Evolutionary conservation across 306 rosid genomes (phyloP), one percentile per base, ranked within the genome.

Genomic region (Quercus agrifolia): DNA sequence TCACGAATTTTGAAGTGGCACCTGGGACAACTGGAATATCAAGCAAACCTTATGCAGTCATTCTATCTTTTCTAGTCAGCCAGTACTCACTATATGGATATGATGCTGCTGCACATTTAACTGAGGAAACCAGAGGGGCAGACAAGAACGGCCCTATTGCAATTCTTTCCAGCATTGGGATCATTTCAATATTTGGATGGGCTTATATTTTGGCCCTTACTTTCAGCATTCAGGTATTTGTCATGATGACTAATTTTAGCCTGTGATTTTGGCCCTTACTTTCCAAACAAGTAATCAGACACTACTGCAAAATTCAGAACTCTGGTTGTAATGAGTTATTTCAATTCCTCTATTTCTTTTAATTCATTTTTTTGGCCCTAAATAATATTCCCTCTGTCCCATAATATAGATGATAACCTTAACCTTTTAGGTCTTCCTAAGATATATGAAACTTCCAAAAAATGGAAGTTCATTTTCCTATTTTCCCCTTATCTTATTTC

Each of bases 41-140:
- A 77, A 93, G 93, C 93, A 93, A 88, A 67, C 98, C 98, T n/a
- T 93, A 93, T 86, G 98, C 92, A 28, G 93, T 88, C 51, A 71
- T 93, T 79, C 84, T 93, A 52, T 83, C 98, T 38, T 86, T 93
- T 83, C 98, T 93, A 54, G 94, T 93, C 6, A 93, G 98, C 74
- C 94, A 91, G 79, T 93, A 93, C 78, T 93, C 97, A 27, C 87
- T 93, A 0, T 93, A 90, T 76, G 98, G 98, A 80, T 93, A 93
- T 71, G 98, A 93, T 87, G 97, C 98, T 31, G 97, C 98, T 64
- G 98, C 97, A 46, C 98, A 93, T 88, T 61, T 93, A 61, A 93
- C 98, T 5, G 94, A 93, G 83, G 98, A 93, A 89, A 91, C 98
- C 59, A 93, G 81, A 88, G 94, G 93, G 25, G 97, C 98, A 18